A percentile compares a stretch with the other conserved stretches of the same genome.
These are phyloP conservation scores for Rhodotorula mucilaginosa DNA, from an alignment of 1,284 basidiomycete species.

Conservation along the genomic window DNA sequence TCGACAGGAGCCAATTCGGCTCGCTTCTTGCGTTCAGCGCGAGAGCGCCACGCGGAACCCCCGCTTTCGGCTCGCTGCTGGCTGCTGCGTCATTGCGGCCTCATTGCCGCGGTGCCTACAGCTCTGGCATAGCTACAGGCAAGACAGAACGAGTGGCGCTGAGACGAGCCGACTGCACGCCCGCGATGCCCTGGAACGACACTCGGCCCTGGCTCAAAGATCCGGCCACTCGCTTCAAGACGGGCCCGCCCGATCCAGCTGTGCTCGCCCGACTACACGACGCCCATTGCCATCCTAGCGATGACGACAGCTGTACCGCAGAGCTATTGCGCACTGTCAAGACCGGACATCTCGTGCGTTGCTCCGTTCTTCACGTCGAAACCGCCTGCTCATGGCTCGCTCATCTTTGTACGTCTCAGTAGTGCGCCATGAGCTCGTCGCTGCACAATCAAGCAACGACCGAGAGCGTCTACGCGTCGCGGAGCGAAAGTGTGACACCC, in stretches of 20 bases:
- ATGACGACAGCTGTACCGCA: slow-evolving; percentile 27
- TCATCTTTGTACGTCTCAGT: background rate
- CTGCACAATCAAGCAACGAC: slow-evolving; percentile 38
- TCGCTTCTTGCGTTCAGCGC: no score
- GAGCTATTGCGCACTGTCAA: background rate
- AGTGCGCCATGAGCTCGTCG: slow-evolving; percentile 43
- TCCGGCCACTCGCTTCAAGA: slow-evolving; percentile 10
- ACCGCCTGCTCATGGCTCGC: background rate
- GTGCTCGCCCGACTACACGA: slow-evolving; percentile 48
- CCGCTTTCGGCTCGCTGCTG: no score
- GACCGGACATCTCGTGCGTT: slow-evolving; percentile 7
- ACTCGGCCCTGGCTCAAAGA: slow-evolving; percentile 11
- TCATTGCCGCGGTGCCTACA: no score
- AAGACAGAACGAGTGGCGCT: background rate
- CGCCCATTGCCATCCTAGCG: slow-evolving; percentile 53
- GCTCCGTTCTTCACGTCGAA: background rate
- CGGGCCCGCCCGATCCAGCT: slow-evolving; percentile 4
- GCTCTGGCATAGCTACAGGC: no score
- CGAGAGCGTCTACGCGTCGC: slow-evolving; percentile 9
- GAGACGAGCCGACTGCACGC: background rate
- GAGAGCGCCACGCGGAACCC: no score
- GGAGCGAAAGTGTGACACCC: slow-evolving; percentile 41
- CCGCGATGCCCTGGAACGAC: slow-evolving; percentile 22
- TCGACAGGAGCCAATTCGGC: no score
- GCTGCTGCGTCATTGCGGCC: no score